A percentile compares a stretch with the other conserved stretches of the same genome.
Conservation (phyloP, 441 rosid genomes). For the Arabidopsis lyrata region DNA sequence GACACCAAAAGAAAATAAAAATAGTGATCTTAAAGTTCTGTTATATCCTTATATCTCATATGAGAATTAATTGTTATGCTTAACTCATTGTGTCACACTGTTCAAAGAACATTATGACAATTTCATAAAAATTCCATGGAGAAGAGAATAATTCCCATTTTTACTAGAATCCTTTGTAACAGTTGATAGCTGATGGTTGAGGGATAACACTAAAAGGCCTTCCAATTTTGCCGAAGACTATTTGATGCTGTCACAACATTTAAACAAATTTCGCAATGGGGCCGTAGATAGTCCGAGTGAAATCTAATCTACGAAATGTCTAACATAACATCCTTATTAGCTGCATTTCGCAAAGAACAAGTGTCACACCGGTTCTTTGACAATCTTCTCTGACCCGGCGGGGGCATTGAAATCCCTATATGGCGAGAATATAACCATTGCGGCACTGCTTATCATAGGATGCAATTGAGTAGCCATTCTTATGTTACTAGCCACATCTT, state of each 20-base stretch:
- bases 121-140: slow-evolving; percentile 15
- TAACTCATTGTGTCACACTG: slow-evolving; percentile 33
- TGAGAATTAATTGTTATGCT: slow-evolving; percentile 15
- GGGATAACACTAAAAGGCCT: not conserved
- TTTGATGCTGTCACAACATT: not conserved
- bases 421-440: slow-evolving; percentile 78
- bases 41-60: slow-evolving; percentile 10
- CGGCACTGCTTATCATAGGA: slow-evolving; percentile 69
- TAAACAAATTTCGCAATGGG: not conserved
- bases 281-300: not conserved
- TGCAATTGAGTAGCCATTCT: slow-evolving; percentile 89
- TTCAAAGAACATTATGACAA: slow-evolving; percentile 40
- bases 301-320: not conserved
- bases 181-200: slow-evolving; percentile 2
- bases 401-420: slow-evolving; percentile 94
- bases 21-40: slow-evolving; percentile 1
- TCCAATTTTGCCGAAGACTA: not conserved
- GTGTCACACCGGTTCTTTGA: slow-evolving; percentile 95
- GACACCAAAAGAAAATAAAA: slow-evolving; percentile 16
- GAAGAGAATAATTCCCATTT: slow-evolving; percentile 28
- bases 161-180: slow-evolving; percentile 17
- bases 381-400: slow-evolving; percentile 93
- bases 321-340: slow-evolving; percentile 63
- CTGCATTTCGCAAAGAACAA: no score
- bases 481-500: slow-evolving; percentile 89